Conservation (phyloP, 441 rosid species). For the Flueggea neowawraea region DNA sequence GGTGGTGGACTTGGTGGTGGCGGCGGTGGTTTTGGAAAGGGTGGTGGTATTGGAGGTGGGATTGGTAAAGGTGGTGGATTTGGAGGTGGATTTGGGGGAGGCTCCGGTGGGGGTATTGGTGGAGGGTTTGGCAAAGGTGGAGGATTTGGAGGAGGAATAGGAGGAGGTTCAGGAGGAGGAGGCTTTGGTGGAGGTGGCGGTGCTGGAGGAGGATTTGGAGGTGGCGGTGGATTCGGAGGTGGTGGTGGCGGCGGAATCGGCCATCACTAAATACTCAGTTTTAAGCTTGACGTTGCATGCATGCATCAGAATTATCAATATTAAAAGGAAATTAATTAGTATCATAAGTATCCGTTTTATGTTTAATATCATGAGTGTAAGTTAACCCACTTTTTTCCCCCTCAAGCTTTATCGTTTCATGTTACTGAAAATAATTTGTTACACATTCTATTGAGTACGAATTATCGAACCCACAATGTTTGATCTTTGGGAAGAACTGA, state of each 20-base stretch:
- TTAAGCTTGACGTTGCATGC: constrained; percentile 20
- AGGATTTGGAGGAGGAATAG: constrained; percentile 19
- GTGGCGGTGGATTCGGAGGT: constrained; percentile 7
- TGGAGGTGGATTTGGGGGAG: constrained; percentile 16
- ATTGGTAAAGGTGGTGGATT: constrained; percentile 12
- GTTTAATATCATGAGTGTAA: no score
- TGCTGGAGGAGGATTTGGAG: constrained; percentile 11
- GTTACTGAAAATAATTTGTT: no score
- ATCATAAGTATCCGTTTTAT: no score
- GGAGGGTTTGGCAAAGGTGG: constrained; percentile 6
- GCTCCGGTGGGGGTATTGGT: constrained; percentile 11
- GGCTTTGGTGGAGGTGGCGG: constrained; percentile 5
- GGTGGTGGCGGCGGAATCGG: constrained; percentile 19
- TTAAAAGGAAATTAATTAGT: no score
- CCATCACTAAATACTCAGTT: constrained; percentile 8
- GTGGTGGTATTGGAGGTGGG: constrained; percentile 27
- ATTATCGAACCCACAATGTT: no score
- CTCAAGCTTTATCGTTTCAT: no score
- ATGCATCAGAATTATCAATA: constrained; percentile 9
- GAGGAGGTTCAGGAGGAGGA: constrained; percentile 23
- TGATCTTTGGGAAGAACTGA: no score
- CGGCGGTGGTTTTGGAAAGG: constrained; percentile 11
- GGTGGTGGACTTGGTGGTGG: constrained; percentile 15
- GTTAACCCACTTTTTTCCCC: no score
- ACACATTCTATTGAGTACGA: no score